A percentile compares a stretch with the other conserved stretches of the same genome.
phyloP scores from a whole-genome alignment of 2,329 filamentous ascomycete genomes.

The Sclerotiophoma versabilis region DNA sequence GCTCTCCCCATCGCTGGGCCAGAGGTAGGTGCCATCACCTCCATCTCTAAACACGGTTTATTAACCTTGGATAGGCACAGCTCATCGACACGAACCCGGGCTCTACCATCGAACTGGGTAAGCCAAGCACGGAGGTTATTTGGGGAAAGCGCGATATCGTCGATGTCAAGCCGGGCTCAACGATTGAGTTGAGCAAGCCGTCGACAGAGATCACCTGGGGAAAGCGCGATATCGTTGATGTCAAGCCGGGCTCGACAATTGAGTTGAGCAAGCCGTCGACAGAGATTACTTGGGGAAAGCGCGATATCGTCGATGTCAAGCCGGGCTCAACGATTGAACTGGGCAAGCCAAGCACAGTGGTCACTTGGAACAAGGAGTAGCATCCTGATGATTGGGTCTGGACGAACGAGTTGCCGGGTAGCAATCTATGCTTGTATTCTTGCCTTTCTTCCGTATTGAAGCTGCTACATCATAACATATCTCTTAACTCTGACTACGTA shows the following conservation, averaged over 20 bases:
- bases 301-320: not conserved
- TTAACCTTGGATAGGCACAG: not conserved
- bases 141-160: constrained; percentile 30
- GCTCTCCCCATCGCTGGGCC: not conserved
- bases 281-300: constrained; percentile 26
- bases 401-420: not conserved
- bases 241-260: constrained; percentile 10
- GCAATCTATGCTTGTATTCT: not conserved
- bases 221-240: not conserved
- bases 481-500: not conserved
- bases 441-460: not conserved
- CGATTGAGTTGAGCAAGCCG: constrained; percentile 23
- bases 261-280: constrained; percentile 27
- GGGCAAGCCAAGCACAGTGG: constrained; percentile 16
- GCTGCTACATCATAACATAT: not conserved
- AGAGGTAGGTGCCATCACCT: not conserved
- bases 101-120: constrained; percentile 12
- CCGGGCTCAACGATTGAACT: constrained; percentile 20
- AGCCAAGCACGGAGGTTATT: constrained; percentile 18
- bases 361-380: constrained; percentile 27
- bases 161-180: not conserved
- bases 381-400: not conserved
- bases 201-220: constrained; percentile 26
- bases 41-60: no score
- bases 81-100: constrained; percentile 2